Base-by-base conservation (phyloP, 2,329 filamentous ascomycete species). In the Colletotrichum coccodes region DNA sequence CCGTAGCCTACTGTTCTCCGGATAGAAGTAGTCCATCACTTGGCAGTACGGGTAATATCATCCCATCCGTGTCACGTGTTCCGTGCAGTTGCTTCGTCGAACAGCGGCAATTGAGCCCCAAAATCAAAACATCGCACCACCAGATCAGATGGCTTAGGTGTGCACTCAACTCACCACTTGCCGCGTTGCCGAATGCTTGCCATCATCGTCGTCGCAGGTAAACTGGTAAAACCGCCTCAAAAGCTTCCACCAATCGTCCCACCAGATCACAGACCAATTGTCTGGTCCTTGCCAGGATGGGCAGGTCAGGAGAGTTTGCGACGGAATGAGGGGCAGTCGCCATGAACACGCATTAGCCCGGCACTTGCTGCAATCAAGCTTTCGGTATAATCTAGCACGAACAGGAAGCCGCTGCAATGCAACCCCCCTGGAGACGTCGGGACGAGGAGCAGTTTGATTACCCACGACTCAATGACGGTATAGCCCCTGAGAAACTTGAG, bases 241-340 rank as follows among this genome's bases (percentile, higher is more conserved):
- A 12, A 50, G 28, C 50, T 34, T 34, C 32, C 21, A 53, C 59
- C 32, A 50, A 50, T 63, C 42, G 30, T 38, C n/a, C n/a, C n/a
- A n/a, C n/a, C n/a, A n/a, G n/a, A 18, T 50, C 50, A 52, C 47
- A 21, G 23, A 26, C 34, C 40, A n/a, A 21, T n/a, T 21, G 32
- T 23, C 49, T 50, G 26, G 14, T 3, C 4, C 21, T 26, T n/a
- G 11, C 60, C 64, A 11, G 50, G 50, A 46, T 26, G 28, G 42
- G 42, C 12, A 47, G 42, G 42, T 16, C 12, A 30, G 18, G 2
- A 46, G 36, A 11, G 30, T 38, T 47, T 50, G 18, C 21, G 8
- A 32, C 42, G 61, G 57, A 36, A 30, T 60, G 54, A 52, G 46
- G 62, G 62, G 62, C 42, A 42, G 4, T 46, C 21, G 32, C 16